Conservation (phyloP, 2,329 filamentous ascomycete genomes). For the Aspergillus ochraceus region DNA sequence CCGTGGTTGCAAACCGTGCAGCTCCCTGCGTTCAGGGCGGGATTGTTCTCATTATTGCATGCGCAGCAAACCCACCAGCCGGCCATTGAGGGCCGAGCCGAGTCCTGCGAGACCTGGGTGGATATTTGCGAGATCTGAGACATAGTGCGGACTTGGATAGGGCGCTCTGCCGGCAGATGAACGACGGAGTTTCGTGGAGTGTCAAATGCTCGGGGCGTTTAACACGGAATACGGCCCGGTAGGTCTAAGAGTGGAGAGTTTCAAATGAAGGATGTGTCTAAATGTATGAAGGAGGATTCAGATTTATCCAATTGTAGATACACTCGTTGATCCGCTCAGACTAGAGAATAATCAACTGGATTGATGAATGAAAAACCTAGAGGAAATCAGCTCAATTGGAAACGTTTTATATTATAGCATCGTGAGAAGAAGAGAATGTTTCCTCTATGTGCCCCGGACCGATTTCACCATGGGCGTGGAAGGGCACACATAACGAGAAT, state of each 20-base stretch:
- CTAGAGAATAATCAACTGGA: background rate
- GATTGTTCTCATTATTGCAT: constrained; percentile 21
- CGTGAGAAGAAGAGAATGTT: background rate
- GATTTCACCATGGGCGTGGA: background rate
- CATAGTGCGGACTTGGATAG: background rate
- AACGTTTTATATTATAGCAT: background rate
- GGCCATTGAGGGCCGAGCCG: constrained; percentile 4
- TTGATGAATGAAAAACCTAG: background rate
- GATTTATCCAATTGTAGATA: background rate
- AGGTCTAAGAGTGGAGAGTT: background rate
- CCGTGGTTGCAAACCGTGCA: constrained; percentile 24
- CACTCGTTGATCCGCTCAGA: background rate
- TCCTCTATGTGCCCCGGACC: background rate
- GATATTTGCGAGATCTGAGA: background rate
- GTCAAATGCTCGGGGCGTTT: background rate
- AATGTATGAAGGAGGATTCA: background rate
- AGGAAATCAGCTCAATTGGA: background rate
- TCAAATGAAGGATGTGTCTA: background rate
- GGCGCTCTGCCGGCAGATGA: background rate
- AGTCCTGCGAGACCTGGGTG: background rate
- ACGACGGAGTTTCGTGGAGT: background rate
- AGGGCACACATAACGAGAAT: background rate
- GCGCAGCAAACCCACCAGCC: constrained; percentile 27
- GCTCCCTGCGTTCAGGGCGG: constrained; percentile 12
- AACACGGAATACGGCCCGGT: background rate